A percentile compares a stretch with the other conserved stretches of the same genome.
phyloP scores from a whole-genome alignment of 441 rosid genomes.

The Jatropha multifida region DNA sequence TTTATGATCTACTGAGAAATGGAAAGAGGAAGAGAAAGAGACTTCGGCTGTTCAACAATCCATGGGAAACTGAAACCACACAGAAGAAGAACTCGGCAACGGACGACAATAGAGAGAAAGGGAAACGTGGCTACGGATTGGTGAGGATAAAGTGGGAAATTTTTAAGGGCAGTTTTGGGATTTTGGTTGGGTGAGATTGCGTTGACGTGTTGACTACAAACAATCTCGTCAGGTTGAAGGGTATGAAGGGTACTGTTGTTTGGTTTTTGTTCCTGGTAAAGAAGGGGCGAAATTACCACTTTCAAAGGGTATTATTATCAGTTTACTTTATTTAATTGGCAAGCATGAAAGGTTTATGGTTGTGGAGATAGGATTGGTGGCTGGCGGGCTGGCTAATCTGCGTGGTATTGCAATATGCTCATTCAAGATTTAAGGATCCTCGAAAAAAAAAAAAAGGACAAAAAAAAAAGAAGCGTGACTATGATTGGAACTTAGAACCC shows the following conservation, averaged over 20 bases:
- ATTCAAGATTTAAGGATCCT: no score
- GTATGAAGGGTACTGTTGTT: background rate
- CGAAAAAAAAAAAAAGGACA: no score
- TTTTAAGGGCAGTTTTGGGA: constrained; percentile 31
- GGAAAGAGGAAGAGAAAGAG: constrained; percentile 1
- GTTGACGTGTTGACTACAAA: constrained; percentile 22
- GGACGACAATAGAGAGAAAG: constrained; percentile 12
- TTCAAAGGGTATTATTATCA: background rate
- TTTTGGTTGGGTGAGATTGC: background rate
- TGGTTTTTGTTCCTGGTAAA: background rate
- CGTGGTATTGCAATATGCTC: background rate
- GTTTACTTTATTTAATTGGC: background rate
- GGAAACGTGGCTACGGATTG: constrained; percentile 17
- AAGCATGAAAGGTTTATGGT: background rate
- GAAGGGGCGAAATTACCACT: background rate
- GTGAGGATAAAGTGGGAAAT: constrained; percentile 15
- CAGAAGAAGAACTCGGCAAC: background rate
- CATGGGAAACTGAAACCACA: constrained; percentile 26
- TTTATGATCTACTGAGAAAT: background rate
- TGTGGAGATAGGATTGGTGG: background rate
- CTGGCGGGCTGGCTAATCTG: background rate
- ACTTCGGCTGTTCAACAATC: background rate
- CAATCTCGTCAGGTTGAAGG: background rate
- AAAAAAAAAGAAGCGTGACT: no score
- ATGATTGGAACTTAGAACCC: no score